A percentile compares a stretch with the other conserved stretches of the same genome.
phyloP scores from a whole-genome alignment of 2,329 filamentous ascomycete species.

The Zymoseptoria tritici region DNA sequence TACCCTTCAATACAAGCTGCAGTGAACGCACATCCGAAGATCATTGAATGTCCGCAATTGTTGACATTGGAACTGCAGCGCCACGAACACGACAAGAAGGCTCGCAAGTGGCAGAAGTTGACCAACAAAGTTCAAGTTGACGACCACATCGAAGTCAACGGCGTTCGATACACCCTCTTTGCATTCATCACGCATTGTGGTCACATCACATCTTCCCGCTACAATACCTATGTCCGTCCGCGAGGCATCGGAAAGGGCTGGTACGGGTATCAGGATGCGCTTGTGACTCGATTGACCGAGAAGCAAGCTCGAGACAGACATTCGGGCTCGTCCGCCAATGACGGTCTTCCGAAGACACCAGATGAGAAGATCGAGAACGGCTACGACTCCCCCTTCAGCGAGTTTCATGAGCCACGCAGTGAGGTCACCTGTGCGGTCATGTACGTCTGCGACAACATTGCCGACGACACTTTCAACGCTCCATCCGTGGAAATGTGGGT shows the following conservation, averaged over 20 bases:
- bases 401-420: conserved; percentile 7
- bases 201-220: conserved; percentile 50
- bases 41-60: conserved; percentile 27
- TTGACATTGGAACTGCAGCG: conserved; percentile 48
- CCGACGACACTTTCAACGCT: conserved; percentile 8
- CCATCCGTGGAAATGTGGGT: conserved; percentile 11
- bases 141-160: conserved; percentile 45
- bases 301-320: conserved; percentile 44
- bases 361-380: conserved; percentile 7
- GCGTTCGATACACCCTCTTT: conserved; percentile 48
- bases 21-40: conserved; percentile 26
- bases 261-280: conserved; percentile 49
- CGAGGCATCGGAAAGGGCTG: conserved; percentile 49
- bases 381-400: conserved; percentile 17
- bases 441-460: conserved; percentile 19
- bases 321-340: conserved; percentile 12
- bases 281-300: conserved; percentile 49
- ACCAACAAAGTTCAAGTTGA: conserved; percentile 50
- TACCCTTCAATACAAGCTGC: conserved; percentile 36
- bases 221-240: conserved; percentile 54
- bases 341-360: background rate
- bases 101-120: conserved; percentile 51
- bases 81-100: conserved; percentile 47
- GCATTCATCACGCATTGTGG: conserved; percentile 55
- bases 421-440: conserved; percentile 23